Conservation (phyloP, 768 basidiomycete genomes). For the Termitomyces sp. region DNA sequence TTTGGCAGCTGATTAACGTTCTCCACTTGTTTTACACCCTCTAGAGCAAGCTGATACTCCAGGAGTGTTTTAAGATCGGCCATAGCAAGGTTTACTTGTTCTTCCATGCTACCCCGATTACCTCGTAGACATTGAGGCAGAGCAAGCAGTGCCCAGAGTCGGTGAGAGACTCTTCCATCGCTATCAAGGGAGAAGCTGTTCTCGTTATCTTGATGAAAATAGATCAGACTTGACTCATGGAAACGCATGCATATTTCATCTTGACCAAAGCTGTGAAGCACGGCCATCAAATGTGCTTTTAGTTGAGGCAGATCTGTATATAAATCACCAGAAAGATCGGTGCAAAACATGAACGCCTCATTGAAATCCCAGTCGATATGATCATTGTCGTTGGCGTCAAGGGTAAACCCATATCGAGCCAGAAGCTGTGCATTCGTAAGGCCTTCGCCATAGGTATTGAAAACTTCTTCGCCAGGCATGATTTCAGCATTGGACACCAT, state of each 20-base stretch:
- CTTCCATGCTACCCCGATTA: not conserved
- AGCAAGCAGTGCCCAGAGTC: slow-evolving; percentile 42
- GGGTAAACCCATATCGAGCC: slow-evolving; percentile 63
- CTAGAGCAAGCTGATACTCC: slow-evolving; percentile 12
- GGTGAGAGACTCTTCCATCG: slow-evolving; percentile 46
- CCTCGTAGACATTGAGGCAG: slow-evolving; percentile 16
- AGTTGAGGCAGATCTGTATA: not conserved
- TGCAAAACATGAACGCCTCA: slow-evolving; percentile 21
- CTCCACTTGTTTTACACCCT: not conserved
- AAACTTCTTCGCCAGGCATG: slow-evolving; percentile 48
- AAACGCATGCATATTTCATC: slow-evolving; percentile 8
- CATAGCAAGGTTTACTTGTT: not conserved
- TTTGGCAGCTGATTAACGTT: not conserved
- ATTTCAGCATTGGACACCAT: slow-evolving; percentile 62
- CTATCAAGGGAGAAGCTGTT: slow-evolving; percentile 33
- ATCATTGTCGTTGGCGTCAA: slow-evolving; percentile 72
- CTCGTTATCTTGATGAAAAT: slow-evolving; percentile 1
- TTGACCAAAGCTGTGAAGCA: not conserved
- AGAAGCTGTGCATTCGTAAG: slow-evolving; percentile 64
- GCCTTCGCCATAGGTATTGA: slow-evolving; percentile 72
- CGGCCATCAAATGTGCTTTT: slow-evolving; percentile 7
- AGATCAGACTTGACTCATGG: slow-evolving; percentile 17
- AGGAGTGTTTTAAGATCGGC: slow-evolving; percentile 10
- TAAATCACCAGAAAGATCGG: slow-evolving; percentile 1
- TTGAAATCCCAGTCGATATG: slow-evolving; percentile 35